A percentile compares a stretch with the other conserved stretches of the same genome.
phyloP scores from a whole-genome alignment of 768 basidiomycete genomes.

The Clitopilus passeckerianus region DNA sequence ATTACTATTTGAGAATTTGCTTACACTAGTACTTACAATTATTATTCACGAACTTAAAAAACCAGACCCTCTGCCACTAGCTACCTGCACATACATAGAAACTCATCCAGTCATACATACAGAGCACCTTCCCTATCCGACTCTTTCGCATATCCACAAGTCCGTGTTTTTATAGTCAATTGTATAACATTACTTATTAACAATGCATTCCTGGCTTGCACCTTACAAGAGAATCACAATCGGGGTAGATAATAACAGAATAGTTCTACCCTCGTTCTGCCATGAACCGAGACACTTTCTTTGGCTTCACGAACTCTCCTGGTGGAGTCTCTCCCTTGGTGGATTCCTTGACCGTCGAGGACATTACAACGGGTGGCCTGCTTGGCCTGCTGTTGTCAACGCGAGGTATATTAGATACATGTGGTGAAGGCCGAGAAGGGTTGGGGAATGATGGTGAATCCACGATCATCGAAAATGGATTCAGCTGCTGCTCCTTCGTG shows the following conservation, averaged over 20 bases:
- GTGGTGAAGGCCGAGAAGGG: neutral
- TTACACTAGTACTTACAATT: neutral
- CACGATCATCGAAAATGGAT: constrained; percentile 7
- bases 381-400: neutral
- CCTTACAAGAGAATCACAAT: too few species aligned
- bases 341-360: neutral
- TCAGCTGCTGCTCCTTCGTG: constrained; percentile 4
- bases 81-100: neutral
- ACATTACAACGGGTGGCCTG: neutral
- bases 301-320: neutral
- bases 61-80: neutral
- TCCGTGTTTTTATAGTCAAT: neutral
- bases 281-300: constrained; percentile 28
- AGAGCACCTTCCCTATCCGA: neutral
- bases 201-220: neutral
- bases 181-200: neutral
- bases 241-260: too few species aligned
- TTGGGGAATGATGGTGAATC: constrained; percentile 15
- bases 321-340: neutral
- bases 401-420: neutral
- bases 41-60: neutral
- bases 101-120: neutral
- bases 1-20: neutral
- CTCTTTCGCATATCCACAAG: neutral
- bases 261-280: constrained; percentile 18